phyloP scores from a whole-genome alignment of 306 rosid genomes.

The Lathyrus oleraceus region DNA sequence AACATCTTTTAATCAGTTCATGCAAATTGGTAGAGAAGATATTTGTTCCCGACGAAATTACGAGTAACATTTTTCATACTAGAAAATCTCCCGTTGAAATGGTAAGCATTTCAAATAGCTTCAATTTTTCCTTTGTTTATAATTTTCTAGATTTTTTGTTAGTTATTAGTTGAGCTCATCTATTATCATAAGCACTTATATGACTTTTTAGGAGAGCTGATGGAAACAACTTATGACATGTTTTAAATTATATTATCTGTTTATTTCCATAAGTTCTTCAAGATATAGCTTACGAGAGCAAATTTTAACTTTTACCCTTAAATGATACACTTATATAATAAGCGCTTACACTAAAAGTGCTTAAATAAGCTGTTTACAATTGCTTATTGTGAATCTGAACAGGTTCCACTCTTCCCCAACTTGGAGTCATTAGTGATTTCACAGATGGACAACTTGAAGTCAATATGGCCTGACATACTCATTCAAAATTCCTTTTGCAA shows the following conservation, averaged over 20 bases:
- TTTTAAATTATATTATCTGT: neutral
- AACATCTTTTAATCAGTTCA: constrained; percentile 37
- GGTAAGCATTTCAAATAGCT: constrained; percentile 35
- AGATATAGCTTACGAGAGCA: neutral
- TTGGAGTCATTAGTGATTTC: constrained; percentile 44
- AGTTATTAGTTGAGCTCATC: neutral
- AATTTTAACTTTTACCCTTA: neutral
- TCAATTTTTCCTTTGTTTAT: constrained; percentile 1
- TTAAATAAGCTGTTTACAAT: neutral
- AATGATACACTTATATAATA: neutral
- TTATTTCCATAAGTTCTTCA: neutral
- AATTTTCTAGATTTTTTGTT: neutral
- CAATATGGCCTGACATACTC: constrained; percentile 37
- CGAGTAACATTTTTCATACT: neutral
- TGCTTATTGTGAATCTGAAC: constrained; percentile 2
- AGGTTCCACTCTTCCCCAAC: constrained; percentile 45
- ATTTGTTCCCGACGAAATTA: constrained; percentile 20
- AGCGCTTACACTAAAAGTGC: neutral
- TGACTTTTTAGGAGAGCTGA: neutral
- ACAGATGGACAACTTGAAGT: constrained; percentile 40
- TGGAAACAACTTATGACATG: neutral
- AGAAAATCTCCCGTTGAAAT: constrained; percentile 15
- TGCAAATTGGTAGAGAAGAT: constrained; percentile 34
- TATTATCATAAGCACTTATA: neutral
- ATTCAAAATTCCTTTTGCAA: constrained; percentile 29